Evolutionary conservation across 2,329 filamentous ascomycete species (phyloP), one percentile per base, ranked within the genome.

Genomic region (Ceratocystis ficicola): DNA sequence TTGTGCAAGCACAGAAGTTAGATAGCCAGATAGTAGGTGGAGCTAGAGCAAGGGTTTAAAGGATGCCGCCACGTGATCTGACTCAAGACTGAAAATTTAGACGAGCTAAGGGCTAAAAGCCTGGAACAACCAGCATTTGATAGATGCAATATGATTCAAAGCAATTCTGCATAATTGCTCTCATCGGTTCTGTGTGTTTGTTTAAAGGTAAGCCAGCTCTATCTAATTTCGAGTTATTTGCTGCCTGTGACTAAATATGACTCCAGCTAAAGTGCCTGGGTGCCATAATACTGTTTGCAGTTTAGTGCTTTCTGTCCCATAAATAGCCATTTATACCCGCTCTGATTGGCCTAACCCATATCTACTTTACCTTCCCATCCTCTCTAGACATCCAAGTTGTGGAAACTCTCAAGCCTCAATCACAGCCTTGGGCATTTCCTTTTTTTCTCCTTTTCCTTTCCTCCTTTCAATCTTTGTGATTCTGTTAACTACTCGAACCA

Each of bases 361-460:
- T 36, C 52, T 59, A 30, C 25, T n/a, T 32, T 59, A 17, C 52
- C 28, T 59, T 59, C 52, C 10, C 7, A 32, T 32, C n/a, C 52
- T 59, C 52, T 32, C 28, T 17, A 30, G 52, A 59, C 28, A 20
- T 59, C 17, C 25, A 59, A 46, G 36, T 63, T 63, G 61, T 46
- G 61, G 46, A 64, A 50, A 41, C 46, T 25, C 50, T 64, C 36
- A 64, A 64, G 63, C 36, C 48, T 44, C 48, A 41, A 57, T 57
- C 36, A 55, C 36, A 30, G 50, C 48, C 52, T 59, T 25, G 28
- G 7, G 52, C 32, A 7, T 59, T 8, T 17, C 28, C 17, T 17
- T 59, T 44, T 44, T 59, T 63, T 60, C 60, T 52, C 48, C 44
- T 59, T 50, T 36, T 17, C 28, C 8, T 50, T 44, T 25, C 25